Percentiles rank a stretch among this genome's conserved stretches.
Evolutionary conservation across 495 filamentous ascomycete species (phyloP).

Genomic region (Stereocaulon alpinum): DNA sequence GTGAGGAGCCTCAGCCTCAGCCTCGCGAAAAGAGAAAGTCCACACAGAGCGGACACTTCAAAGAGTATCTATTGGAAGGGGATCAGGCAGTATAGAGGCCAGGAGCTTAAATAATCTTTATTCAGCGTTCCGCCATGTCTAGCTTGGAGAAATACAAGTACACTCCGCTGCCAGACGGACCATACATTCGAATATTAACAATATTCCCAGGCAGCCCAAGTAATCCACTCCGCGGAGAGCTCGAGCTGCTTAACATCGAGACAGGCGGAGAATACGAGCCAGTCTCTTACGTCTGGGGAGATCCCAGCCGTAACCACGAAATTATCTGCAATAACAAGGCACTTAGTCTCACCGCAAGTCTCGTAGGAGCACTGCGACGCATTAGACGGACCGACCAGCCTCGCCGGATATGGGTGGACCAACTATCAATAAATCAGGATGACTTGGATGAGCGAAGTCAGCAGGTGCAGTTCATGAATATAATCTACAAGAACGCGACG

Average conservation of each 20-base stretch:
- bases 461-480: slow-evolving; percentile 19
- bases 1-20: too few species aligned
- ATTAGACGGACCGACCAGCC: background rate
- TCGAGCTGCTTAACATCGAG: background rate
- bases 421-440: slow-evolving; percentile 18
- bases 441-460: slow-evolving; percentile 15
- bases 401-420: slow-evolving; percentile 10
- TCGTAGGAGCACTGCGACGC: background rate
- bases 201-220: background rate
- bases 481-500: slow-evolving; percentile 9
- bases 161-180: background rate
- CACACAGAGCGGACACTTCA: too few species aligned
- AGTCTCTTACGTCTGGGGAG: background rate
- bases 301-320: background rate
- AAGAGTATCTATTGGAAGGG: too few species aligned
- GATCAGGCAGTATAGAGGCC: too few species aligned
- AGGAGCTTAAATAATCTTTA: too few species aligned
- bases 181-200: background rate
- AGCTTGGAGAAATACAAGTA: too few species aligned
- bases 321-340: background rate
- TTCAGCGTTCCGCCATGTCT: too few species aligned
- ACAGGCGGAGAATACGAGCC: background rate
- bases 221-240: background rate
- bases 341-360: background rate
- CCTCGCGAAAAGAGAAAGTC: too few species aligned